Evolutionary conservation across 2,329 filamentous ascomycete species (phyloP), one percentile per base, ranked within the genome.

Genomic region (Dryadomyces quercus-mongolicae): DNA sequence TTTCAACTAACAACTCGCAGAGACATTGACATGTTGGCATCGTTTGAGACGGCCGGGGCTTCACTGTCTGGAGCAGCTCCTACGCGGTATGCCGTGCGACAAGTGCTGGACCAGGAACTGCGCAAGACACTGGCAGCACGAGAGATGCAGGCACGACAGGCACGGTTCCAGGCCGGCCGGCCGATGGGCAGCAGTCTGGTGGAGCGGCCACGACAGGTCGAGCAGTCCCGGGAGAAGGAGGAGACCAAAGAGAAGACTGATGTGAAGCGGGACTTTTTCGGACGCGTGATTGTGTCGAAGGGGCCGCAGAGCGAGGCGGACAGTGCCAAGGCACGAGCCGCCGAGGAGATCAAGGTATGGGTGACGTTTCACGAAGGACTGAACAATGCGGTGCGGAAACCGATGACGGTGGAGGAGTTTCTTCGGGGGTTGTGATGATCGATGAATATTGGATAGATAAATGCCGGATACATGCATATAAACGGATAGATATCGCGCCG

Each of bases 71-170:
- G 80, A 2, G 78, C 81, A 10, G 82, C 81, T 1, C 89, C 88
- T 0, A 88, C 88, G 0, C 81, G 93, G n/a, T 98, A 89, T 64
- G 92, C 92, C 1, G 85, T 98, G 6, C 84, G 93, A 21, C 92
- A 96, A 67, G 91, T 96, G 9, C 77, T 98, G 1, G 90, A 95
- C 63, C 88, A 93, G 66, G 92, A 97, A 67, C 86, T 92, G 62
- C 81, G 81, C 57, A 88, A 86, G 63, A 85, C 88, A 49, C 78
- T 84, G 13, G 71, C 78, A 34, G 72, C 82, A 38, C 82, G 85
- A 15, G 84, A 87, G 51, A 80, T 80, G 57, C 76, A 80, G 4
- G 77, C 82, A 0, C 74, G 86, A 2, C 80, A 86, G 62, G 80
- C 82, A 9, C 76, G 85, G 3, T 84, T 82, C 65, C 71, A 69